These are phyloP conservation scores for Chaetoceros tenuissimus DNA, from an alignment of 108 stramenopile species.

Conservation along the genomic window DNA sequence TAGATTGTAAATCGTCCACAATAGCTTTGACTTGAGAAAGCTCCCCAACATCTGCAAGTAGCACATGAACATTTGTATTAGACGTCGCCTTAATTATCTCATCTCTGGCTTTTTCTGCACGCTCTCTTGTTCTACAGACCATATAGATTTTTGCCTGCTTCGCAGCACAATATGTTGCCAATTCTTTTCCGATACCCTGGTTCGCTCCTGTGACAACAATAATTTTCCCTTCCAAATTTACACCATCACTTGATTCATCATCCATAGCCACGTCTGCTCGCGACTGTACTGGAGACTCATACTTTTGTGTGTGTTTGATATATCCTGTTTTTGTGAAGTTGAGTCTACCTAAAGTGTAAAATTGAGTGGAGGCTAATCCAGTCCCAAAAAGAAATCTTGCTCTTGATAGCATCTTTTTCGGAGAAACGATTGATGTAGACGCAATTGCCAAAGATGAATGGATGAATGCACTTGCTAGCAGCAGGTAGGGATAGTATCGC, in stretches of 20 bases:
- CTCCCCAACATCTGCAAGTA: constrained; percentile 57
- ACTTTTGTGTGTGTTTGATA: background rate
- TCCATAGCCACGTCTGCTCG: constrained; percentile 26
- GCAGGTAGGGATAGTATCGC: too few species aligned
- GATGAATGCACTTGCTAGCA: too few species aligned
- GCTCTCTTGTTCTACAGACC: constrained; percentile 81
- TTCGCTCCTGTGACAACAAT: constrained; percentile 60
- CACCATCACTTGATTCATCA: constrained; percentile 41
- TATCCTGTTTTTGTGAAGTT: background rate
- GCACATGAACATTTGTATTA: constrained; percentile 45
- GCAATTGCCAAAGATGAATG: too few species aligned
- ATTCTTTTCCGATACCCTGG: constrained; percentile 69
- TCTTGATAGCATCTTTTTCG: too few species aligned
- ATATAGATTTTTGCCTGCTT: constrained; percentile 84
- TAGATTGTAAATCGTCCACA: constrained; percentile 37
- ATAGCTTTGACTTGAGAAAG: constrained; percentile 45
- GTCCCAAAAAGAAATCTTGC: too few species aligned
- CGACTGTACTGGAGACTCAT: constrained; percentile 26
- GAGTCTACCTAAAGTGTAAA: background rate
- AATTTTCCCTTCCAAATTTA: constrained; percentile 59
- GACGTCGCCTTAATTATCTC: constrained; percentile 64
- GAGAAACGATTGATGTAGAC: too few species aligned
- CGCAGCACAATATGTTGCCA: constrained; percentile 75
- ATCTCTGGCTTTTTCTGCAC: constrained; percentile 63
- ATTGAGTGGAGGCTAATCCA: background rate